These are phyloP conservation scores for Tricholoma matsutake DNA, from an alignment of 768 basidiomycete genomes.

Conservation along the genomic window DNA sequence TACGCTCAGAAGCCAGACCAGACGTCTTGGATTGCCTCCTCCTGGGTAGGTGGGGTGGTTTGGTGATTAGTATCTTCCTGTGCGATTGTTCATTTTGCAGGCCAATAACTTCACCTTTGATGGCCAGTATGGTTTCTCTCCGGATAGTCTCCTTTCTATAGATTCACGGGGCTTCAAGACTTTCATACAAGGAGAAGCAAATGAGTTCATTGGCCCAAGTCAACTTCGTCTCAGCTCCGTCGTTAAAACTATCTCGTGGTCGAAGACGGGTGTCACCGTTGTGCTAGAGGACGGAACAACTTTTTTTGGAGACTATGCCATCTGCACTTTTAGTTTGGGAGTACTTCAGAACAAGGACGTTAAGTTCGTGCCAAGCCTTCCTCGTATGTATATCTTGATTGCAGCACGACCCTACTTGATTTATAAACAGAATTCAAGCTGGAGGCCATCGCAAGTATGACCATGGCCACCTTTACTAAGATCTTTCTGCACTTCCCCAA, in stretches of 20 bases:
- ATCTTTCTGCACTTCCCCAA: slow-evolving; percentile 62
- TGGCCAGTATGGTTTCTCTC: slow-evolving; percentile 56
- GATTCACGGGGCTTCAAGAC: slow-evolving; percentile 64
- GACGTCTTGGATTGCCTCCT: slow-evolving; percentile 60
- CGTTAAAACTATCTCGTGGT: slow-evolving; percentile 46
- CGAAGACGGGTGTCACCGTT: slow-evolving; percentile 43
- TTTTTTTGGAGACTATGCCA: slow-evolving; percentile 52
- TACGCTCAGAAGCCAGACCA: slow-evolving; percentile 61
- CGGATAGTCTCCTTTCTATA: slow-evolving; percentile 47
- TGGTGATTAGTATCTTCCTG: background rate
- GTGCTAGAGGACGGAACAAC: slow-evolving; percentile 39
- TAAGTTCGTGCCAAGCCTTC: slow-evolving; percentile 50
- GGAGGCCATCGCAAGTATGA: slow-evolving; percentile 62
- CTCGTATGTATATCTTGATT: slow-evolving; percentile 24
- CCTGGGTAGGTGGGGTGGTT: slow-evolving; percentile 43
- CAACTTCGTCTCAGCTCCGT: slow-evolving; percentile 51
- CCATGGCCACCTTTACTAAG: slow-evolving; percentile 68
- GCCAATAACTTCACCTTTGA: slow-evolving; percentile 63
- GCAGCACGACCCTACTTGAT: background rate
- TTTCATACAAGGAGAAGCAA: slow-evolving; percentile 55
- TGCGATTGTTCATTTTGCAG: slow-evolving; percentile 28
- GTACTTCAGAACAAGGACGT: slow-evolving; percentile 67
- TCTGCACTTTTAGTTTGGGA: slow-evolving; percentile 69
- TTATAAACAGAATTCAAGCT: slow-evolving; percentile 42
- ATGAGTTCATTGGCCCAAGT: slow-evolving; percentile 43